Base-by-base conservation (phyloP, 2,329 filamentous ascomycete species). In the Elsinoe necatrix region DNA sequence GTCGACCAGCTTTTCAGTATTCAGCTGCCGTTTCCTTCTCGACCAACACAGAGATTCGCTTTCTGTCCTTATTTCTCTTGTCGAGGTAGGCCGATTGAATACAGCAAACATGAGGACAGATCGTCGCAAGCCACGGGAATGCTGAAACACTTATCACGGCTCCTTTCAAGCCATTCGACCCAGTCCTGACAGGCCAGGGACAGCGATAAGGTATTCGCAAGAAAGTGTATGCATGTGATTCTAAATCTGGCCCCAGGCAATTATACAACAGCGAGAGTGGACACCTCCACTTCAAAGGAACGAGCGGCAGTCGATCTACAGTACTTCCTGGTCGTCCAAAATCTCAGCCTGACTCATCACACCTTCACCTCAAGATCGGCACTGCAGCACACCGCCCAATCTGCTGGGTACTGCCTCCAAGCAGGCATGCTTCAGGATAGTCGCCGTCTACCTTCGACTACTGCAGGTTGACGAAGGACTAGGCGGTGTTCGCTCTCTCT, bases 11-110 rank as follows among this genome's bases (percentile, higher is more conserved):
- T 25, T 39, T 35, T 52, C 31, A 52, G 25, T 52, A 52, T 39
- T 52, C 48, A 52, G 48, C 48, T 31, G 45, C 45, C 25, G 45
- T 18, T 21, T 25, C 42, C 16, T 29, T n/a, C n/a, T n/a, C n/a
- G 27, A 29, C 27, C 4, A 29, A 4, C 27, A 4, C 27, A 29
- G n/a, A 29, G 27, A 29, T 29, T 29, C 9, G 27, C 4, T 29
- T 29, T 29, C 27, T 29, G 27, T 29, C 4, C 9, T 29, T 29
- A n/a, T 29, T 4, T 29, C 27, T 9, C 27, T 29, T 29, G 9
- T 29, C 27, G 27, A 29, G 27, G 9, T 29, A 29, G 27, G 27
- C 4, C 27, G 4, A 9, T 29, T 9, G 27, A 29, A 9, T 29
- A 29, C n/a, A n/a, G n/a, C n/a, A n/a, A n/a, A 9, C 27, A 29